Evolutionary conservation across 2,329 filamentous ascomycete species (phyloP), one percentile per base, ranked within the genome.

Genomic region (Coniochaeta prunicola): DNA sequence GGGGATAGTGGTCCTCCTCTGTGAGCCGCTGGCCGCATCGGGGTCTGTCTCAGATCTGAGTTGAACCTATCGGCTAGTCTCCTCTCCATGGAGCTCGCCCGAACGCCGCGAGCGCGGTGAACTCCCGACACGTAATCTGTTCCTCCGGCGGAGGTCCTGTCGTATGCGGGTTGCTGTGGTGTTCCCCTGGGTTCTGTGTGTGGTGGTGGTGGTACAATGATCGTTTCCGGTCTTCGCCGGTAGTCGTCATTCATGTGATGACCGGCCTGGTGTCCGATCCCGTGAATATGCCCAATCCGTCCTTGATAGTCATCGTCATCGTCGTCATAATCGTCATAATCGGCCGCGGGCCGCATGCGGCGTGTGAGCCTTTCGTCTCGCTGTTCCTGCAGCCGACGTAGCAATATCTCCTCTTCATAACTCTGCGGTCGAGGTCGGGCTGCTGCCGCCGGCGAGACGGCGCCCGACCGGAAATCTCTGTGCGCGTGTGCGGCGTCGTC

Each of bases 241-340:
- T 84, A 86, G 61, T 84, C 76, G 30, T 87, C 82, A 59, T 85
- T 85, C 77, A 85, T 79, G 65, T 85, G 83, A 64, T 87, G 83
- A 15, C 74, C 77, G 1, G 76, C 75, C 13, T 78, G 74, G 60
- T 85, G 85, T 24, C 80, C 80, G 17, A 80, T 69, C 2, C 76
- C 77, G 28, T 75, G 66, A 15, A 71, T 61, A 34, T 75, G 73
- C n/a, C 69, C 72, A 53, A 73, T 67, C 12, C 68, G 73, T 33
- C 67, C 68, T 34, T 70, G 66, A 28, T 74, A 75, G 28, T 72
- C 73, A n/a, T 75, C 75, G 57, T 77, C 77, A 57, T 75, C 74
- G 58, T 66, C 69, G 34, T 62, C 70, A 8, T 63, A 59, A 0
- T 73, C 66, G 5, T 70, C 71, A 28, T 69, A 67, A 5, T 74